Conservation (phyloP, 2,329 filamentous ascomycete genomes). For the Hysterium pulicare region DNA sequence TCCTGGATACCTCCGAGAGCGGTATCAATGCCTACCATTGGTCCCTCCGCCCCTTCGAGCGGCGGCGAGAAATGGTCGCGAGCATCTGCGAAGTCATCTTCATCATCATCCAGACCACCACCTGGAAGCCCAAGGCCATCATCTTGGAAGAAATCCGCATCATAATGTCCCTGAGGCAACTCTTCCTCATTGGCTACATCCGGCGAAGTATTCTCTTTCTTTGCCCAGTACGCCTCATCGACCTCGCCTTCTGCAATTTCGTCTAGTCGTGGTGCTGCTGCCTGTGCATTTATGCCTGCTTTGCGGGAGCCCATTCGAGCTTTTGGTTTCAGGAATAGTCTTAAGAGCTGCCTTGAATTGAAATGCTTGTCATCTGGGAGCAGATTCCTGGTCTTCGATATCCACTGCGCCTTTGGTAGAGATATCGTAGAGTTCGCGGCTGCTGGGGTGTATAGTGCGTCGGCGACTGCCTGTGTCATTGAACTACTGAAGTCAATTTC, state of each 20-base stretch:
- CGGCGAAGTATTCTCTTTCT: constrained; percentile 36
- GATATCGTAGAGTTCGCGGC: constrained; percentile 77
- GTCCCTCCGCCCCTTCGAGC: constrained; percentile 46
- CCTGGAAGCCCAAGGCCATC: constrained; percentile 69
- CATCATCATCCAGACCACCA: constrained; percentile 63
- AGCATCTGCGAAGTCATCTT: constrained; percentile 75
- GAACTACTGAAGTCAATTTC: constrained; percentile 85
- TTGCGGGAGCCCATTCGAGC: constrained; percentile 72
- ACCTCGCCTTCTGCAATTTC: constrained; percentile 70
- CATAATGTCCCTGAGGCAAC: constrained; percentile 72
- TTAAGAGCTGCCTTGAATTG: constrained; percentile 85
- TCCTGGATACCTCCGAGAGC: constrained; percentile 55
- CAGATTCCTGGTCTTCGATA: constrained; percentile 86
- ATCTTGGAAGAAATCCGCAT: constrained; percentile 97
- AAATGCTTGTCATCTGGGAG: constrained; percentile 98
- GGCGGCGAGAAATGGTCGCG: constrained; percentile 73
- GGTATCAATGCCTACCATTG: constrained; percentile 20
- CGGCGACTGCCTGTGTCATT: constrained; percentile 66
- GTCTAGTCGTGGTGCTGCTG: constrained; percentile 23
- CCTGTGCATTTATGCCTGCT: constrained; percentile 5
- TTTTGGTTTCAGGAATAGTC: constrained; percentile 91
- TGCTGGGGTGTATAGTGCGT: constrained; percentile 77
- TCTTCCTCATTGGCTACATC: constrained; percentile 51
- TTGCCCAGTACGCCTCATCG: constrained; percentile 95
- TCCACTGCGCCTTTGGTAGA: constrained; percentile 91